These are phyloP conservation scores for Angophora floribunda DNA, from an alignment of 345 rosid genomes.

Conservation along the genomic window DNA sequence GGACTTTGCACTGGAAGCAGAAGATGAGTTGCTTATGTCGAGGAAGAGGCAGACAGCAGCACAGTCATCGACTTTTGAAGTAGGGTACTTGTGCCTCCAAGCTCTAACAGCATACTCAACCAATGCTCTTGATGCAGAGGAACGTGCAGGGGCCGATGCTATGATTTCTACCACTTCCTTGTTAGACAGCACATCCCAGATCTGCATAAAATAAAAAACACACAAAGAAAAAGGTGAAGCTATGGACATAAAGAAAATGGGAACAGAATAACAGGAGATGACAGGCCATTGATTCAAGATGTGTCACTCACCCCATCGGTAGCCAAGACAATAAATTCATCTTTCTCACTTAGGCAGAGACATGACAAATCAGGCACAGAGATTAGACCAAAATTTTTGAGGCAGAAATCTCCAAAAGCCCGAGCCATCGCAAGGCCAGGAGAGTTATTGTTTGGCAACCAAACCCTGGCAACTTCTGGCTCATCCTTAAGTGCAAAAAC, in stretches of 20 bases:
- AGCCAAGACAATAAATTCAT: conserved; percentile 90
- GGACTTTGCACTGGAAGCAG: conserved; percentile 29
- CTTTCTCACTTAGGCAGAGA: conserved; percentile 55
- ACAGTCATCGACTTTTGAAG: conserved; percentile 93
- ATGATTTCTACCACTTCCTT: conserved; percentile 78
- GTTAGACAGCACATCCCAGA: conserved; percentile 96
- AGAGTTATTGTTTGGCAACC: conserved; percentile 89
- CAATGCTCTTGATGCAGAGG: conserved; percentile 70
- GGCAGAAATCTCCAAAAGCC: conserved; percentile 98
- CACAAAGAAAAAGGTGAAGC: background rate
- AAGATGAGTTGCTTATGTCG: conserved; percentile 26
- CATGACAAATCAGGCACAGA: conserved; percentile 87
- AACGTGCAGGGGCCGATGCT: conserved; percentile 59
- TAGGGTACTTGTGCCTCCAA: conserved; percentile 90
- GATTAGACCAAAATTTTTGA: conserved; percentile 91
- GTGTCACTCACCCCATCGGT: conserved; percentile 74
- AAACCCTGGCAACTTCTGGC: conserved; percentile 93
- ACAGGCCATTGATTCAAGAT: background rate
- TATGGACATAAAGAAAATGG: background rate
- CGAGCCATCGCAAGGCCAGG: conserved; percentile 99
- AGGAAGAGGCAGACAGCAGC: conserved; percentile 96
- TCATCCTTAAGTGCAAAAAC: conserved; percentile 95
- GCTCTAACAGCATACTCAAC: conserved; percentile 84
- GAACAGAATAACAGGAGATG: background rate
- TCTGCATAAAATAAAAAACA: conserved; percentile 16